Percentiles rank a stretch among this genome's conserved stretches.
Conservation (phyloP, 768 basidiomycete genomes). For the Clavaria fumosa region DNA sequence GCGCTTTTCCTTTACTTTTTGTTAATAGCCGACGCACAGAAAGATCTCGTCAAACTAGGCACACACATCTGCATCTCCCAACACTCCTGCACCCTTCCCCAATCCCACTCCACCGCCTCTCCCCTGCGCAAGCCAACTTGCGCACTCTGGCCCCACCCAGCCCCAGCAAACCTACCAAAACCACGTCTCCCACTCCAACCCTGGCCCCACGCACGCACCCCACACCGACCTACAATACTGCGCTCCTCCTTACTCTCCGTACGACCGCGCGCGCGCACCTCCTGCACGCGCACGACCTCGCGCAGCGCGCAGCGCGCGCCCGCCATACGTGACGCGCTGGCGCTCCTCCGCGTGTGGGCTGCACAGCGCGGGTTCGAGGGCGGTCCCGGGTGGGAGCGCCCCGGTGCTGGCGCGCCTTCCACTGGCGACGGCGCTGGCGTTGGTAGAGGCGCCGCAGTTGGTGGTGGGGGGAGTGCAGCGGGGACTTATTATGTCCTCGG, state of each 20-base stretch:
- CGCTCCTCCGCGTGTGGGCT: slow-evolving; percentile 81
- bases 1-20: no score
- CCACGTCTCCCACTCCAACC: slow-evolving; percentile 9
- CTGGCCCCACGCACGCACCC: slow-evolving; percentile 23
- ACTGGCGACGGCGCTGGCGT: no score
- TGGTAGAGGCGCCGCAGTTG: no score
- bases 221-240: slow-evolving; percentile 72
- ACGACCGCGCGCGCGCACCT: slow-evolving; percentile 38
- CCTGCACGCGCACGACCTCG: slow-evolving; percentile 35
- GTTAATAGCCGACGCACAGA: slow-evolving; percentile 32
- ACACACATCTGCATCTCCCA: slow-evolving; percentile 62
- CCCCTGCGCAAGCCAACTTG: slow-evolving; percentile 58
- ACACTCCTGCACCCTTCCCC: slow-evolving; percentile 42
- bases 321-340: slow-evolving; percentile 57
- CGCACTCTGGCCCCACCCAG: slow-evolving; percentile 13
- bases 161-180: no score
- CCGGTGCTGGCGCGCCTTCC: no score
- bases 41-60: slow-evolving; percentile 53
- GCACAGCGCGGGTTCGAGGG: slow-evolving; percentile 67
- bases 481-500: no score
- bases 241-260: slow-evolving; percentile 40
- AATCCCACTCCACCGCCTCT: slow-evolving; percentile 50
- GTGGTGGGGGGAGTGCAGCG: slow-evolving; percentile 34
- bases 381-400: no score
- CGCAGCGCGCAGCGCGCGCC: slow-evolving; percentile 42